Evolutionary conservation across 805 yeast genomes (phyloP).

Genomic region (Scheffersomyces amazonensis): DNA sequence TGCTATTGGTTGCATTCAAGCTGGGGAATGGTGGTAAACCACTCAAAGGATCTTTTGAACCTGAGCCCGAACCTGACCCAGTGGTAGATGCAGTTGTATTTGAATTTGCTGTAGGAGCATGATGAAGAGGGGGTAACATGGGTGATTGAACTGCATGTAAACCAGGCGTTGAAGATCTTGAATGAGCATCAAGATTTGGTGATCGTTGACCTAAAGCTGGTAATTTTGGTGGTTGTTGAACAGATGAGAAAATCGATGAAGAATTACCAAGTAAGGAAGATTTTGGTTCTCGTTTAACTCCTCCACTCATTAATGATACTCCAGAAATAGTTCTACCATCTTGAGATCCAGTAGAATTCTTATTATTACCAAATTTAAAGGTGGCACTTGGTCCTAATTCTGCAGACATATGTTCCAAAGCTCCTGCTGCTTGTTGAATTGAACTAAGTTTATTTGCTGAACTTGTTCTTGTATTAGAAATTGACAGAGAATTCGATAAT

Average conservation of each 20-base stretch:
- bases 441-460: constrained; percentile 6
- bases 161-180: constrained; percentile 7
- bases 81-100: neutral
- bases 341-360: neutral
- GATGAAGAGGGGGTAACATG: constrained; percentile 7
- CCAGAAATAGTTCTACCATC: constrained; percentile 8
- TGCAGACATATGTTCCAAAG: constrained; percentile 42
- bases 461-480: constrained; percentile 36
- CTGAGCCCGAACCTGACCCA: too few relatives aligned
- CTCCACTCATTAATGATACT: constrained; percentile 35
- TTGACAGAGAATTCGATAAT: constrained; percentile 48
- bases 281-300: constrained; percentile 12
- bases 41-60: neutral
- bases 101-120: neutral
- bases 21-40: constrained; percentile 4
- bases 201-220: constrained; percentile 35
- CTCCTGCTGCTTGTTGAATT: constrained; percentile 41
- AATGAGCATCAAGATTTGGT: constrained; percentile 48
- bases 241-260: constrained; percentile 36
- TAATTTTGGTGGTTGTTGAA: constrained; percentile 29
- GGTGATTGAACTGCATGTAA: neutral
- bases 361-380: constrained; percentile 17
- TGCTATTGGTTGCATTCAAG: neutral
- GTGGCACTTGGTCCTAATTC: constrained; percentile 45
- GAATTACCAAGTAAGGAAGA: constrained; percentile 3